Evolutionary conservation across 208 protist species (phyloP).

Genomic region (Angomonas desouzai): DNA sequence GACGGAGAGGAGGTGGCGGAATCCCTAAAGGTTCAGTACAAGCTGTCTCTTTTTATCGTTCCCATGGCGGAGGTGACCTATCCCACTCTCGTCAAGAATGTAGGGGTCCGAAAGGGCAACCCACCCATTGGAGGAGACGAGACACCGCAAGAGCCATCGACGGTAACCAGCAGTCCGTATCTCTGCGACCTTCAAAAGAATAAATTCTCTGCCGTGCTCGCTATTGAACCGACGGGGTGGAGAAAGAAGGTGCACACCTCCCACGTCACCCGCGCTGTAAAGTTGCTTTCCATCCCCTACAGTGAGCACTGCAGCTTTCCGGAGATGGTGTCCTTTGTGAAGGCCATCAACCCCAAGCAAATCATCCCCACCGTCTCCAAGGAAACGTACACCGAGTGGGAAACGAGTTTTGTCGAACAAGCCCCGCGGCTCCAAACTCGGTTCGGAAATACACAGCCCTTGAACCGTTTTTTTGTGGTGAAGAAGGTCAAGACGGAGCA

Average conservation of each 20-base stretch:
- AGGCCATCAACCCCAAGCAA: slow-evolving; percentile 51
- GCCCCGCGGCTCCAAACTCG: slow-evolving; percentile 47
- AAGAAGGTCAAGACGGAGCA: background rate
- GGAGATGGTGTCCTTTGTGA: slow-evolving; percentile 79
- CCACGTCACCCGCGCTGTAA: slow-evolving; percentile 22
- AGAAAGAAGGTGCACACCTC: slow-evolving; percentile 22
- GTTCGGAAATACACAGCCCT: slow-evolving; percentile 53
- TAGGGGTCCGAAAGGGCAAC: slow-evolving; percentile 9
- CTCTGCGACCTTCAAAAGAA: background rate
- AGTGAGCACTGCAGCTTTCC: slow-evolving; percentile 85
- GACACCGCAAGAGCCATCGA: background rate
- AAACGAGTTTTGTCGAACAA: slow-evolving; percentile 65
- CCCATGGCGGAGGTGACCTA: slow-evolving; percentile 36
- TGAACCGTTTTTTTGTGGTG: slow-evolving; percentile 49
- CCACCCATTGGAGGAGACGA: slow-evolving; percentile 7
- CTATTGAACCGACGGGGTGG: slow-evolving; percentile 86
- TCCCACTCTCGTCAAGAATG: slow-evolving; percentile 17
- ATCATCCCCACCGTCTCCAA: slow-evolving; percentile 77
- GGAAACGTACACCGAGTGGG: slow-evolving; percentile 56
- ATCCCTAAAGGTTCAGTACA: slow-evolving; percentile 2
- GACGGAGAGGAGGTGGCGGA: background rate
- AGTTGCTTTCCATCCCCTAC: slow-evolving; percentile 68
- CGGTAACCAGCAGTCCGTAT: slow-evolving; percentile 1
- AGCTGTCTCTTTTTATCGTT: slow-evolving; percentile 38
- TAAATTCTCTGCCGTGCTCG: slow-evolving; percentile 36